A percentile compares a stretch with the other conserved stretches of the same genome.
Evolutionary conservation across 2,329 filamentous ascomycete genomes (phyloP).

Genomic region (Bipolaris victoriae): DNA sequence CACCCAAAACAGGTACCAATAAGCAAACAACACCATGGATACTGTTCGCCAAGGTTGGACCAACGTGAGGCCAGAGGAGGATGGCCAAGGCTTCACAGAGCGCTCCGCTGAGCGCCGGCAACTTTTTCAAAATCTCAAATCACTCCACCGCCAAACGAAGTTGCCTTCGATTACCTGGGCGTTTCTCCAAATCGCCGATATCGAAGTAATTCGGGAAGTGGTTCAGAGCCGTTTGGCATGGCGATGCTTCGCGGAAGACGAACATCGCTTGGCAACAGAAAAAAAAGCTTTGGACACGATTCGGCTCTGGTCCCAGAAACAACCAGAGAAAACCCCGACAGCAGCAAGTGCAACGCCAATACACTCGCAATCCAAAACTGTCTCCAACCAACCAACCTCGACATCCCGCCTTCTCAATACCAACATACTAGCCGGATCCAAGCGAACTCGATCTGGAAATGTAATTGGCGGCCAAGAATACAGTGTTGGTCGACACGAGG

Average conservation of each 20-base stretch:
- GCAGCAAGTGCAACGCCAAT: background rate
- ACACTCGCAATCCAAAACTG: background rate
- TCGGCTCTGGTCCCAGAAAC: background rate
- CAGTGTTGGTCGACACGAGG: constrained; percentile 10
- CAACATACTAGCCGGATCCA: background rate
- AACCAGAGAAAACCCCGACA: background rate
- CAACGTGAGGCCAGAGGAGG: background rate
- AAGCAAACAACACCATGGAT: background rate
- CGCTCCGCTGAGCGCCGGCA: constrained; percentile 3
- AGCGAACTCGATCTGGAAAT: background rate
- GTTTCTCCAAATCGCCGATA: background rate
- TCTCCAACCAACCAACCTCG: background rate
- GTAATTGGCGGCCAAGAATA: constrained; percentile 5
- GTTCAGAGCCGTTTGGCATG: no score
- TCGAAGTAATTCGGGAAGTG: background rate
- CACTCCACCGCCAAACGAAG: background rate
- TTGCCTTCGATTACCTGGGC: background rate
- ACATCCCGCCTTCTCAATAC: background rate
- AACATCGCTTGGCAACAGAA: no score
- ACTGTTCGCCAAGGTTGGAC: background rate
- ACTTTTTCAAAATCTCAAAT: background rate
- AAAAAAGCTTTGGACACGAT: background rate
- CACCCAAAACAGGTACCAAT: background rate
- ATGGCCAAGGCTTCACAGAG: background rate
- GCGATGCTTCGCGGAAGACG: no score